Evolutionary conservation across 2,329 filamentous ascomycete genomes (phyloP).

Genomic region (Pyrenochaeta sp.): DNA sequence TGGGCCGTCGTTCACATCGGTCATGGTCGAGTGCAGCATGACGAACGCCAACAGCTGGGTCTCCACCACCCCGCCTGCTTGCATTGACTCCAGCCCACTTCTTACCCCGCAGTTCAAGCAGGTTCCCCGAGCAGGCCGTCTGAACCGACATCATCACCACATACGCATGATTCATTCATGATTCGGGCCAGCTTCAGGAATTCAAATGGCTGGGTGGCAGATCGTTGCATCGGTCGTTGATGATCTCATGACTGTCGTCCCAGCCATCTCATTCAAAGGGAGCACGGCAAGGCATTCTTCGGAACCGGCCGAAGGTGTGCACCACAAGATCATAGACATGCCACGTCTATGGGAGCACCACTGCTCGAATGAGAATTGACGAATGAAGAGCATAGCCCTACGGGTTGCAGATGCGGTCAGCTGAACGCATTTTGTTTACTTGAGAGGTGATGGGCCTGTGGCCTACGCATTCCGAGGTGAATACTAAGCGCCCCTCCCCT

Average conservation of each 20-base stretch:
- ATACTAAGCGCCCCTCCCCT: neutral
- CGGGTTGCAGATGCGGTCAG: conserved; percentile 20
- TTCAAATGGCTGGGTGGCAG: conserved; percentile 5
- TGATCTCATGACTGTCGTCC: neutral
- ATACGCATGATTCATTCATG: neutral
- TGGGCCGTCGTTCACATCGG: neutral
- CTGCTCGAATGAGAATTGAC: conserved; percentile 10
- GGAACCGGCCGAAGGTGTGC: conserved; percentile 12
- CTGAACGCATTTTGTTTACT: conserved; percentile 13
- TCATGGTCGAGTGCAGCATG: conserved; percentile 3
- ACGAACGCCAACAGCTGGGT: conserved; percentile 5
- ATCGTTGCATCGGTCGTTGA: neutral
- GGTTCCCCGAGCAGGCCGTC: conserved; percentile 3
- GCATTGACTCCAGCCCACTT: conserved; percentile 3
- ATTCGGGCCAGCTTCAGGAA: neutral
- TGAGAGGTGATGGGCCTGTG: conserved; percentile 5
- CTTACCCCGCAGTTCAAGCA: conserved; percentile 9
- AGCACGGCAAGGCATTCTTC: conserved; percentile 6
- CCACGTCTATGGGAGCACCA: conserved; percentile 18
- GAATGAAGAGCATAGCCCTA: conserved; percentile 4
- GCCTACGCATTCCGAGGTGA: neutral
- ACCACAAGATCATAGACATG: conserved; percentile 15
- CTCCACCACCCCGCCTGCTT: conserved; percentile 4
- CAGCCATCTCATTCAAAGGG: neutral
- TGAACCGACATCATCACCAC: neutral